Conservation (phyloP, 495 filamentous ascomycete species). For the Neurospora discreta region DNA sequence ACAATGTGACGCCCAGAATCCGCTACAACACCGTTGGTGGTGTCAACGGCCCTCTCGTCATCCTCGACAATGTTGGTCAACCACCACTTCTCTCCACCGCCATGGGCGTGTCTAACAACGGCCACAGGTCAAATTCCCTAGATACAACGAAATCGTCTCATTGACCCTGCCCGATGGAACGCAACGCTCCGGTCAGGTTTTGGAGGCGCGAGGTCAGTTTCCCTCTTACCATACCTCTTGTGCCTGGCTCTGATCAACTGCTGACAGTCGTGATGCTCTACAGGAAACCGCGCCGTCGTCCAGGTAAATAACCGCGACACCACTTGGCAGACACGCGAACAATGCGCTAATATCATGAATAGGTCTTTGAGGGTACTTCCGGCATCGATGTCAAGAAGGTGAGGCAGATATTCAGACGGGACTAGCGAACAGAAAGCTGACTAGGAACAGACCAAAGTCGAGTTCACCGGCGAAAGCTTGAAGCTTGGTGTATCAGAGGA, state of each 20-base stretch:
- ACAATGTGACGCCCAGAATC: slow-evolving; percentile 69
- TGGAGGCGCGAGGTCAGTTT: slow-evolving; percentile 82
- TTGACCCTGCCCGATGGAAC: slow-evolving; percentile 92
- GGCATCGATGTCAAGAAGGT: slow-evolving; percentile 99
- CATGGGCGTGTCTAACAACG: slow-evolving; percentile 18
- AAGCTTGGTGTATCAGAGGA: slow-evolving; percentile 98
- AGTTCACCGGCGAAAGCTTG: slow-evolving; percentile 92
- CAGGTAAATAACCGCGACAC: slow-evolving; percentile 50
- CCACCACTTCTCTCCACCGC: not conserved
- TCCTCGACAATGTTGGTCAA: slow-evolving; percentile 78
- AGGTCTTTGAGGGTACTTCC: slow-evolving; percentile 96
- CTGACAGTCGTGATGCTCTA: slow-evolving; percentile 9
- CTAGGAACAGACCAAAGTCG: slow-evolving; percentile 70
- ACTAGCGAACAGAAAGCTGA: slow-evolving; percentile 3
- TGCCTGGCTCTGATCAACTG: not conserved
- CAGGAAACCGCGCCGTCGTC: slow-evolving; percentile 85
- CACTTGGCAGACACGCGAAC: not conserved
- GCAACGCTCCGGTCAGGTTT: slow-evolving; percentile 85
- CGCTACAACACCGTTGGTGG: slow-evolving; percentile 98
- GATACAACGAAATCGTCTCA: slow-evolving; percentile 96
- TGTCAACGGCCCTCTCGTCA: slow-evolving; percentile 94
- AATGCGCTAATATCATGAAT: slow-evolving; percentile 13
- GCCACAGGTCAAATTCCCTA: slow-evolving; percentile 82
- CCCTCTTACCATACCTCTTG: not conserved
- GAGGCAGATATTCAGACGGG: slow-evolving; percentile 12